Base-by-base conservation (phyloP, 768 basidiomycete genomes). In the Cystobasidiopsis lactophilus region DNA sequence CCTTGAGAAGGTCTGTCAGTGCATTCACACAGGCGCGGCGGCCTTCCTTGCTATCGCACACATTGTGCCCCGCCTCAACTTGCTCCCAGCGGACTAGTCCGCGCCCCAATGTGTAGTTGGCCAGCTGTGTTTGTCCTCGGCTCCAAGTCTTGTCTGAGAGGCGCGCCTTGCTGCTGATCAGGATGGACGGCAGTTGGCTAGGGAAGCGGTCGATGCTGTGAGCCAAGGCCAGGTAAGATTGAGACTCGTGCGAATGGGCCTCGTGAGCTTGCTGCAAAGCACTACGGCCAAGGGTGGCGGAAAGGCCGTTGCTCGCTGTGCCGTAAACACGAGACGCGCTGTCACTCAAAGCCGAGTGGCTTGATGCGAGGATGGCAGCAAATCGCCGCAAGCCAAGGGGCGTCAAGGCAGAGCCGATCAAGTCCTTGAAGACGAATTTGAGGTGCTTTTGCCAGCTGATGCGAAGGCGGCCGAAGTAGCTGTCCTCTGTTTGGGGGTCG, bases 241-340 rank as follows among this genome's bases (percentile, higher is more conserved):
- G 24, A 13, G 45, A 47, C 4, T 23, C 30, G 41, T 43, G 27
- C 7, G n/a, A 27, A 47, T 47, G 45, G 14, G 24, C 29, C 29
- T 47, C 45, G 45, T 47, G 30, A n/a, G 45, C 45, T 31, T 47
- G 45, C 45, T 47, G 45, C 7, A 47, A n/a, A 9, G 45, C 45
- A 13, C 24, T 27, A 4, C 45, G 45, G 29, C 24, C 23, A 30
- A 47, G 29, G 4, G 45, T 26, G 14, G 45, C 24, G 10, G 45
- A 47, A n/a, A 47, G 45, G 30, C 45, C 45, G 29, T n/a, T 27
- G 4, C 24, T n/a, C 14, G 45, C 45, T 13, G 45, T 27, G 4
- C 45, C 45, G 13, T 27, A 27, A 9, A 47, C 45, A 4, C 45
- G 4, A 5, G 45, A 47, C 11, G 14, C 45, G 10, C 45, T 23